Base-by-base conservation (phyloP, 192 early-diverging fungal genomes). In the Coemansia sp. region DNA sequence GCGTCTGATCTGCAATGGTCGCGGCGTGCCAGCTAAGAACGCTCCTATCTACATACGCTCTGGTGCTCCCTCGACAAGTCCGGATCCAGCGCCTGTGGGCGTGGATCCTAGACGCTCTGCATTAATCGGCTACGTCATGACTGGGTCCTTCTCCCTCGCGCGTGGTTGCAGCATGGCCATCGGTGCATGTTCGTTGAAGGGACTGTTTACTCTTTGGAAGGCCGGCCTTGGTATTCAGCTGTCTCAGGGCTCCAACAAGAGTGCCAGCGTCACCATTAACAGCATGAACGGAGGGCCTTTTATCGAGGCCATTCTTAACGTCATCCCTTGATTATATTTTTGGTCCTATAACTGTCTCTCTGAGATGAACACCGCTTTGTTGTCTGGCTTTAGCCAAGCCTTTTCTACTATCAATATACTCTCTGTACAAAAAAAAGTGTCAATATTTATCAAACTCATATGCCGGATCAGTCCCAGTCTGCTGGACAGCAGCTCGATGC, bases 101-200 rank as follows among this genome's bases (percentile, higher is more conserved):
- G 53, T 16, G 29, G 53, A 56, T 32, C 53, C 53, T 6, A 56
- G 22, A 16, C 1, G 53, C 30, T 2, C 53, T 2, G 53, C 53
- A 56, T 15, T 30, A 5, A 72, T 82, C 27, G 79, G 79, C 34
- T 82, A 76, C 41, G 68, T 76, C 38, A 76, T 70, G 59, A 69
- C 74, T 8, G 70, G 74, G 32, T 82, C 79, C 29, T 82, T 76
- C 29, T 82, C 79, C 24, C 79, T 82, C 15, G 79, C 79, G 2
- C 74, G 79, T 15, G 79, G 79, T 35, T 82, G 68, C 27, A 74
- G 70, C 30, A 73, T 82, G 74, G 79, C 70, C 16, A 55, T 82
- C 15, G 79, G 74, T 7, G 79, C 79, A 3, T 82, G 79, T 40
- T 82, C 79, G 40, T 65, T 82, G 24, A 65, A 29, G 11, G 79